phyloP scores from a whole-genome alignment of 345 rosid species.

The Psidium guajava region DNA sequence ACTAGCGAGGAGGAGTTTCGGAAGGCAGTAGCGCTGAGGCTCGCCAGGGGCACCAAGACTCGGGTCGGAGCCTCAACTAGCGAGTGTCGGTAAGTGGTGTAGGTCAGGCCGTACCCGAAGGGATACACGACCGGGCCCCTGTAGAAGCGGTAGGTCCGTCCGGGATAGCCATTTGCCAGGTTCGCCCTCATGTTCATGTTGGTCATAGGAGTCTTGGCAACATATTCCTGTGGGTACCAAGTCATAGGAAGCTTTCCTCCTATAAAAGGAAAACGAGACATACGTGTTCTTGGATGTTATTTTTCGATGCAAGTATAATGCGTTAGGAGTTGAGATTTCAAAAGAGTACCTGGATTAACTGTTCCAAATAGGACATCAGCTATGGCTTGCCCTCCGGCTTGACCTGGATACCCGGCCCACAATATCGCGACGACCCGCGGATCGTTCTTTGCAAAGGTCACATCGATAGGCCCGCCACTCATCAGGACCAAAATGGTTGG shows the following conservation, averaged over 20 bases:
- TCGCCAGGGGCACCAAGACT: slow-evolving; percentile 27
- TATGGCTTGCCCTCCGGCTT: slow-evolving; percentile 84
- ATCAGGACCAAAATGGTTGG: slow-evolving; percentile 62
- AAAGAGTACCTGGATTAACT: slow-evolving; percentile 54
- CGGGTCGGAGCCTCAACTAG: slow-evolving; percentile 31
- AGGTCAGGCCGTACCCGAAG: slow-evolving; percentile 72
- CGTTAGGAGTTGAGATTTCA: neutral
- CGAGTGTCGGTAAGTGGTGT: slow-evolving; percentile 37
- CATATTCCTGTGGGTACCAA: slow-evolving; percentile 80
- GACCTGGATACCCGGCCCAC: slow-evolving; percentile 99
- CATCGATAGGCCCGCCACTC: slow-evolving; percentile 82
- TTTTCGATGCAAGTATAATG: neutral
- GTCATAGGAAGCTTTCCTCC: slow-evolving; percentile 95
- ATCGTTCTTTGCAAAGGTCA: slow-evolving; percentile 72
- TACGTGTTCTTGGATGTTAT: neutral
- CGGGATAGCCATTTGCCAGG: slow-evolving; percentile 56
- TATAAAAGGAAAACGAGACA: neutral
- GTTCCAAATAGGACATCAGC: slow-evolving; percentile 77
- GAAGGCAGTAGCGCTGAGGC: slow-evolving; percentile 1
- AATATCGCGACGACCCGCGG: slow-evolving; percentile 59
- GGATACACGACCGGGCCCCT: slow-evolving; percentile 86
- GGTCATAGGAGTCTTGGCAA: slow-evolving; percentile 79
- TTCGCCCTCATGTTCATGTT: slow-evolving; percentile 70
- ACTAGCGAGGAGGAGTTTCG: slow-evolving; percentile 16
- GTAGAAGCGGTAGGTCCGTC: slow-evolving; percentile 87